Conservation (phyloP, 2,329 filamentous ascomycete species). For the Raffaelea ambrosiae region DNA sequence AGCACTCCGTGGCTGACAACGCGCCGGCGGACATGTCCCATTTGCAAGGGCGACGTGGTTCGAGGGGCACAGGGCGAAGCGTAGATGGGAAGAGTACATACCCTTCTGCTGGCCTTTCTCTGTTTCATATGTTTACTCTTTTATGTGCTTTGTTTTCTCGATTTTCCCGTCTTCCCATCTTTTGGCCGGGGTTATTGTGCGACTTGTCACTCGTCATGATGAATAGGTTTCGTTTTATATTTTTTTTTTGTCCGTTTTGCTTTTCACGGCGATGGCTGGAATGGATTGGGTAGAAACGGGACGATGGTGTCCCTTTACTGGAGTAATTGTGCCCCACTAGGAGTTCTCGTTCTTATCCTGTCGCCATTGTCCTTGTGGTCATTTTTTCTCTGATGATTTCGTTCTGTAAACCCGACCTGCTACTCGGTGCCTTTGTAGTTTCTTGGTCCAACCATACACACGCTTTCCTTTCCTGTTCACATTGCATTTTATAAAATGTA, state of each 20-base stretch:
- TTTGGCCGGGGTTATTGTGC: background rate
- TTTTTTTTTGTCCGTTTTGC: background rate
- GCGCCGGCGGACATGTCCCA: constrained; percentile 90
- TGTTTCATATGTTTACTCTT: too few species aligned
- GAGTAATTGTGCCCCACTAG: background rate
- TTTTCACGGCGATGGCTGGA: background rate
- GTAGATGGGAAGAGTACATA: background rate
- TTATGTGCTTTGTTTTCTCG: background rate
- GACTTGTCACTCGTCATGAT: background rate
- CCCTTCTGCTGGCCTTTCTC: too few species aligned
- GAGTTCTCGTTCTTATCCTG: background rate
- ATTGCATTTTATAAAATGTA: too few species aligned
- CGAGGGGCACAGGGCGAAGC: constrained; percentile 20
- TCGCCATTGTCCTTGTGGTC: background rate
- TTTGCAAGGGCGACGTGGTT: constrained; percentile 97
- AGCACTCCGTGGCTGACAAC: constrained; percentile 97
- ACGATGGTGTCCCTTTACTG: background rate
- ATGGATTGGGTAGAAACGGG: background rate
- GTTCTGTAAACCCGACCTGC: background rate
- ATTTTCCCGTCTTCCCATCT: too few species aligned
- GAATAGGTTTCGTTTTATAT: background rate
- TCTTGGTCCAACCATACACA: too few species aligned
- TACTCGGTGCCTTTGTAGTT: background rate
- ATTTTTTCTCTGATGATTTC: background rate
- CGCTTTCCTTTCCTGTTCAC: too few species aligned